phyloP scores from a whole-genome alignment of 2,329 filamentous ascomycete genomes.

The Paraphoma sp. region DNA sequence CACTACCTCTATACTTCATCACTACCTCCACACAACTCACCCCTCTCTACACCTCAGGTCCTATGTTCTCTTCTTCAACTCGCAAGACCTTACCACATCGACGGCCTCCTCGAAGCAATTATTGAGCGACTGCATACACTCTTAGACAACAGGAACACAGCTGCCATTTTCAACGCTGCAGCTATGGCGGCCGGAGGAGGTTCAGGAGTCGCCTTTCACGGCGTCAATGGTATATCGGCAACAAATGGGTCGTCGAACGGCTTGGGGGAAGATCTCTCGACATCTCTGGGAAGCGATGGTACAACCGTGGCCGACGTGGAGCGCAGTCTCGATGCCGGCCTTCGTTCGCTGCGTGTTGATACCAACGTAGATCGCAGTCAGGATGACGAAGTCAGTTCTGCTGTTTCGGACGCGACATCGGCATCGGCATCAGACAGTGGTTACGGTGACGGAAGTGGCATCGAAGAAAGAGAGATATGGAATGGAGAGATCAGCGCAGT shows the following conservation, averaged over 20 bases:
- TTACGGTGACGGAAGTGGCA: constrained; percentile 43
- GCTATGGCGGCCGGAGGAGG: constrained; percentile 97
- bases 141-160: constrained; percentile 91
- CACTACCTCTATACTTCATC: constrained; percentile 94
- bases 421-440: constrained; percentile 42
- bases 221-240: constrained; percentile 34
- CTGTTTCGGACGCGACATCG: constrained; percentile 36
- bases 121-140: constrained; percentile 89
- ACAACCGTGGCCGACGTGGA: constrained; percentile 18
- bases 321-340: constrained; percentile 41
- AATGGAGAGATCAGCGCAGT: constrained; percentile 82
- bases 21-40: constrained; percentile 76
- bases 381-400: constrained; percentile 47
- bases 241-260: constrained; percentile 39
- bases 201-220: constrained; percentile 73
- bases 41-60: constrained; percentile 90
- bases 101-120: constrained; percentile 89
- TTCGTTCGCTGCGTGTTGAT: constrained; percentile 56
- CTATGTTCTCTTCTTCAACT: constrained; percentile 94
- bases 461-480: constrained; percentile 72
- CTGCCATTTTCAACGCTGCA: constrained; percentile 96
- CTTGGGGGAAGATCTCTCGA: constrained; percentile 4
- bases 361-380: constrained; percentile 51
- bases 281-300: constrained; percentile 6
- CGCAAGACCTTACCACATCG: constrained; percentile 88